Evolutionary conservation across 768 basidiomycete species (phyloP), one percentile per base, ranked within the genome.

Genomic region (Mycena leptocephala): DNA sequence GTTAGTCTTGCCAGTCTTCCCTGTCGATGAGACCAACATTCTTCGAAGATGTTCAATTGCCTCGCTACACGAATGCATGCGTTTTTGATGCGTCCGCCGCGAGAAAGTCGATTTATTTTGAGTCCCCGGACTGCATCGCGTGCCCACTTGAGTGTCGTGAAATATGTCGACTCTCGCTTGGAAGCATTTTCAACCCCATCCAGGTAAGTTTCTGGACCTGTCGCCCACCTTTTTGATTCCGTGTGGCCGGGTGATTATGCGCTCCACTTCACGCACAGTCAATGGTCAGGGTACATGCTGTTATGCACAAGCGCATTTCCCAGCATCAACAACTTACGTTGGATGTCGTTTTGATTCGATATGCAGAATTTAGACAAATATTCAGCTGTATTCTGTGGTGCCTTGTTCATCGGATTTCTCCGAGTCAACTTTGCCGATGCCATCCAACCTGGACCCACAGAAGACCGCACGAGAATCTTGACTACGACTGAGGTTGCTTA

Each of bases 381-480:
- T 33, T 48, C 64, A 48, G 32, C 46, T 30, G 32, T 10, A 5
- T 22, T 51, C 10, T 11, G 30, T 30, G 18, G 30, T 10, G 55
- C 46, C 22, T 67, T 16, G 10, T 30, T 9, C 53, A 58, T 51
- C 32, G 33, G 43, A 7, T 22, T 13, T 10, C 26, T 5, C 1
- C 41, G 22, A 33, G 35, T 30, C 66, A 7, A 55, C 35, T 39
- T 68, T 20, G 51, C 24, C 62, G 58, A 70, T 70, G 69, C 69
- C 59, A 62, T 59, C 41, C 61, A 51, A 20, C 41, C n/a, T 8
- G 72, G 72, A 74, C 72, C 72, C 65, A 74, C 72, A 67, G n/a
- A 66, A 72, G 62, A 39, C n/a, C 51, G 26, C 61, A 63, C 3
- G n/a, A 41, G 18, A 16, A 46, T 46, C 2, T 48, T 16, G 6